Conservation (phyloP, 2,329 filamentous ascomycete genomes). For the Lachnellula suecica region DNA sequence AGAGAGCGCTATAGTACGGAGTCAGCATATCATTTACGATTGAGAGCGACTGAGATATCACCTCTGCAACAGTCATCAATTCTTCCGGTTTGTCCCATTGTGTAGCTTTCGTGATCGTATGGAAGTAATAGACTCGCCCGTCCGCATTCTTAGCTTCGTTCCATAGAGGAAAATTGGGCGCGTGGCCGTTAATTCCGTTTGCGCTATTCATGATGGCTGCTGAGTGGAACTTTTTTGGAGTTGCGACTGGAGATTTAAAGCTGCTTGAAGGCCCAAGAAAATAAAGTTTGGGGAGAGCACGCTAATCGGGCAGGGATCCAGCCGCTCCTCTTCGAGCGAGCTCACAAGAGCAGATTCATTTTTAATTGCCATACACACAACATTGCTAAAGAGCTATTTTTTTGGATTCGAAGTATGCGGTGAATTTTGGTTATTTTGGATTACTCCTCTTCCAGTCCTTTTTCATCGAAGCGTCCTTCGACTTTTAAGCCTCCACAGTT, state of each 20-base stretch:
- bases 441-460: neutral
- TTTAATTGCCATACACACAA: neutral
- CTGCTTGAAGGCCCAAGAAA: neutral
- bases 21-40: constrained; percentile 19
- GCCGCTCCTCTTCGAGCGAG: neutral
- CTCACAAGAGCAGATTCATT: neutral
- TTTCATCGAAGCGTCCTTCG: neutral
- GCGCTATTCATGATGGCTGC: constrained; percentile 27
- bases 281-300: constrained; percentile 6
- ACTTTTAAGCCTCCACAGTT: neutral
- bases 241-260: neutral
- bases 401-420: neutral
- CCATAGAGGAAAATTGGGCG: constrained; percentile 58
- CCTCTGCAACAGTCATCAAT: constrained; percentile 80
- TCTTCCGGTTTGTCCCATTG: constrained; percentile 95
- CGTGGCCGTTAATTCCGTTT: constrained; percentile 33
- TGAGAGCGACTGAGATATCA: constrained; percentile 36
- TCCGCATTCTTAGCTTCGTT: constrained; percentile 79
- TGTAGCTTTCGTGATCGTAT: constrained; percentile 79
- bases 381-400: neutral
- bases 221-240: constrained; percentile 1
- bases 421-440: neutral
- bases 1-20: constrained; percentile 63
- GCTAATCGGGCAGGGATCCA: neutral
- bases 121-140: constrained; percentile 89